Percentiles rank a stretch among this genome's conserved stretches.
These are phyloP conservation scores for Yamadazyma blattariae DNA, from an alignment of 1,139 yeast species.

Conservation along the genomic window DNA sequence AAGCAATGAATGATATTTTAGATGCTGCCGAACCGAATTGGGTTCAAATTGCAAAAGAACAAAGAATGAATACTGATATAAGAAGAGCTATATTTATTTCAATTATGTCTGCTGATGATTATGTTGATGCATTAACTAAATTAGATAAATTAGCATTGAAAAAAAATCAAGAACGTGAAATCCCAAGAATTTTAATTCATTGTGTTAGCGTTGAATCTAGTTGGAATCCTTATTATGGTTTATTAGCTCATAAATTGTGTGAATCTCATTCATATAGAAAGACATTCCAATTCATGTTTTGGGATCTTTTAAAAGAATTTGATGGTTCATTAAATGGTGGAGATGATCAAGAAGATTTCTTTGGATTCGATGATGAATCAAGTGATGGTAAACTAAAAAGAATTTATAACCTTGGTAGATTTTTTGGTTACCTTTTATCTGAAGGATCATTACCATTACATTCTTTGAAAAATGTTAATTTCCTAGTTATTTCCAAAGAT, in stretches of 20 bases:
- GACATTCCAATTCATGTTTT: slow-evolving; percentile 81
- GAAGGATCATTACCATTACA: slow-evolving; percentile 75
- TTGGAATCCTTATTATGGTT: slow-evolving; percentile 88
- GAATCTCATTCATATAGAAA: slow-evolving; percentile 68
- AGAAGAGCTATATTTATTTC: slow-evolving; percentile 92
- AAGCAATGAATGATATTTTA: slow-evolving; percentile 51
- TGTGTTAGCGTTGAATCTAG: slow-evolving; percentile 81
- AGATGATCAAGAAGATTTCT: slow-evolving; percentile 35
- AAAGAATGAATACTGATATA: slow-evolving; percentile 93
- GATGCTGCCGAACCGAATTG: slow-evolving; percentile 81
- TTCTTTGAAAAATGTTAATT: slow-evolving; percentile 68
- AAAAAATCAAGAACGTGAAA: slow-evolving; percentile 82
- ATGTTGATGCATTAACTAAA: slow-evolving; percentile 79
- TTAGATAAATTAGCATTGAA: slow-evolving; percentile 77
- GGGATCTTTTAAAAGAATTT: slow-evolving; percentile 82
- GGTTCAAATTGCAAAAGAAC: slow-evolving; percentile 80
- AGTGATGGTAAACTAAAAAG: slow-evolving; percentile 52
- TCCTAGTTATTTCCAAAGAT: slow-evolving; percentile 68
- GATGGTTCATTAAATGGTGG: slow-evolving; percentile 47
- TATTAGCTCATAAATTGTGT: slow-evolving; percentile 75
- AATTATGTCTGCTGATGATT: slow-evolving; percentile 93
- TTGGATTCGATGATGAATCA: slow-evolving; percentile 32
- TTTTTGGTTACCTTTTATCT: slow-evolving; percentile 72
- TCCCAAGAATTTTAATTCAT: slow-evolving; percentile 80
- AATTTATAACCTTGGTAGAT: slow-evolving; percentile 71